A percentile compares a stretch with the other conserved stretches of the same genome.
Conservation (phyloP, 2,329 filamentous ascomycete genomes). For the Calonectria pteridis region DNA sequence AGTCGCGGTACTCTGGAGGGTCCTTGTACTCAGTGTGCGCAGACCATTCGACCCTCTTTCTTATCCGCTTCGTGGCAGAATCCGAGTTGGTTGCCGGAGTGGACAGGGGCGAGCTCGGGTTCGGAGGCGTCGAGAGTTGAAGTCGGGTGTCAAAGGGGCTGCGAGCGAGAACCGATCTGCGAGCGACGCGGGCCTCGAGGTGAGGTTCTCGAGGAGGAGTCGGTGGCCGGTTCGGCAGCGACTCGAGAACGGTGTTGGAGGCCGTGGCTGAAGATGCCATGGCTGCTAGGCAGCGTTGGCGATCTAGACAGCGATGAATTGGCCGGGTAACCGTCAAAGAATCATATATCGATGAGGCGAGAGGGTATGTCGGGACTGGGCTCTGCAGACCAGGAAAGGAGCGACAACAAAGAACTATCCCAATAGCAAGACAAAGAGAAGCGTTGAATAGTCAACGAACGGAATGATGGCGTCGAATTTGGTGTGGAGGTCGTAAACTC, state of each 20-base stretch:
- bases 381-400: constrained; percentile 14
- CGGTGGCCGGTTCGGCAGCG: constrained; percentile 71
- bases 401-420: constrained; percentile 5
- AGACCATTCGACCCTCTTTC: constrained; percentile 71
- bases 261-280: constrained; percentile 58
- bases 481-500: constrained; percentile 26
- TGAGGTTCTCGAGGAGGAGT: constrained; percentile 73
- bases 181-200: constrained; percentile 51
- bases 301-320: constrained; percentile 53
- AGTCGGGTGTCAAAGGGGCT: constrained; percentile 52
- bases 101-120: constrained; percentile 58
- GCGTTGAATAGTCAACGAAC: neutral
- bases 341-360: constrained; percentile 36
- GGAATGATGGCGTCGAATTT: constrained; percentile 22
- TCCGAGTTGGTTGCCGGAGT: constrained; percentile 56
- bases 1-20: constrained; percentile 59
- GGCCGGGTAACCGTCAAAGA: constrained; percentile 41
- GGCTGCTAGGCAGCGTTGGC: constrained; percentile 54
- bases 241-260: constrained; percentile 58
- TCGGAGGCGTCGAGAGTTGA: constrained; percentile 66
- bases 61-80: constrained; percentile 57
- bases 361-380: constrained; percentile 11
- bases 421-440: neutral
- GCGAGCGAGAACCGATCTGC: constrained; percentile 52
- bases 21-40: constrained; percentile 69